Conservation (phyloP, 192 early-diverging fungal genomes). For the Coemansia sp. region DNA sequence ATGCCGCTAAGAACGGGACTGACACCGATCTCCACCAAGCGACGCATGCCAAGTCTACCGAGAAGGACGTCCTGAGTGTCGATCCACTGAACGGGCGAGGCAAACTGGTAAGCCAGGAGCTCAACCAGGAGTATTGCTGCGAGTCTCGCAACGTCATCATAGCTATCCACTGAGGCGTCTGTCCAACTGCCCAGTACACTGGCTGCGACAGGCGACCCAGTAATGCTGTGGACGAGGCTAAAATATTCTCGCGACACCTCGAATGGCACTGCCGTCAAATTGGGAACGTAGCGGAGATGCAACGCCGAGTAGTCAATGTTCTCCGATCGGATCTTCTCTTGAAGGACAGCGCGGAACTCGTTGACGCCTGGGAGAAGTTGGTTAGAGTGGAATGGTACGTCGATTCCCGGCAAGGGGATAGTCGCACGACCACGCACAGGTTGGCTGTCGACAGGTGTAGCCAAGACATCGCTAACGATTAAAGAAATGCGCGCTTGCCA, state of each 20-base stretch:
- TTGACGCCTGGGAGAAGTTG: conserved; percentile 80
- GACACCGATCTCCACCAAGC: conserved; percentile 85
- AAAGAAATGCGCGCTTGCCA: conserved; percentile 74
- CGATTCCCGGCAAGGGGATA: conserved; percentile 85
- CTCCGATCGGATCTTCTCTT: conserved; percentile 69
- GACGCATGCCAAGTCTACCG: conserved; percentile 66
- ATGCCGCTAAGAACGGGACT: conserved; percentile 83
- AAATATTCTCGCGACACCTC: conserved; percentile 76
- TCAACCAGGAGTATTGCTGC: conserved; percentile 82
- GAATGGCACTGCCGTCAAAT: conserved; percentile 91
- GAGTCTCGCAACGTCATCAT: conserved; percentile 66
- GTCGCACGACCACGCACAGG: conserved; percentile 83
- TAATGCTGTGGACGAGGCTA: conserved; percentile 65
- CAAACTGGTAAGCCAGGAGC: conserved; percentile 90
- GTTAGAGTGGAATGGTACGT: conserved; percentile 88
- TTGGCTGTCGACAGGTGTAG: conserved; percentile 59
- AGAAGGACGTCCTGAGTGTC: conserved; percentile 90
- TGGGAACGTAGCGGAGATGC: conserved; percentile 85
- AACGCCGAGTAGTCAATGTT: conserved; percentile 68
- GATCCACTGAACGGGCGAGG: conserved; percentile 92
- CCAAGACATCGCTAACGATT: conserved; percentile 65
- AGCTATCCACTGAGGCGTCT: conserved; percentile 27
- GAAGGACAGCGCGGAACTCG: conserved; percentile 82
- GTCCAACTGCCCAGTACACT: conserved; percentile 72
- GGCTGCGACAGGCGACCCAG: conserved; percentile 65